Base-by-base conservation (phyloP, 495 filamentous ascomycete species). In the Diplogelasinospora grovesii region DNA sequence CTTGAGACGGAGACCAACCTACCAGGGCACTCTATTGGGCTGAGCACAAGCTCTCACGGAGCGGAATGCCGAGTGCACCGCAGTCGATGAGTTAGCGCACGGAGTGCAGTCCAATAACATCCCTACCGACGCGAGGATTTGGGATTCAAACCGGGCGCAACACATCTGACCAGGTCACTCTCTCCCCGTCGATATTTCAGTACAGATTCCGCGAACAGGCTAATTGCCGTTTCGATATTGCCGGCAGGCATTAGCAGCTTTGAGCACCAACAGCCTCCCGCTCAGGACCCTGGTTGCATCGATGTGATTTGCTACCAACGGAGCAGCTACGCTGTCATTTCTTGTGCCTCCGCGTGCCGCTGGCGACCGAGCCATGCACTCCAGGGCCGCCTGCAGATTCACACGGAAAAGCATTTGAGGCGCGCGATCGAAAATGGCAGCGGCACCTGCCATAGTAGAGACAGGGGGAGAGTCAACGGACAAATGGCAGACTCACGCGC, bases 221-320 rank as follows among this genome's bases (percentile, higher is more conserved):
- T 58, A 58, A 55, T 55, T 58, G 48, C 39, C 43, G 36, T 41
- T 28, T 45, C 25, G 41, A 46, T 48, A 53, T 48, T 53, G 47
- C 50, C 44, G 36, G 19, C 24, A 25, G 23, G 27, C 22, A 37
- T 13, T 18, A 39, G 37, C 41, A 26, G 36, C 21, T 22, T n/a
- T 27, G 29, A 34, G 28, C 13, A 23, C 19, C 33, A 31, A 44
- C 33, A 37, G 8, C 30, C 30, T 16, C 16, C 30, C 30, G 25
- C 9, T 16, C n/a, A 14, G n/a, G n/a, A 11, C 8, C 13, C 13
- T 8, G n/a, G 8, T 33, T 14, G 30, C 8, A 8, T 8, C 3
- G 3, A 40, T 16, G 30, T 31, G 45, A 43, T 35, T 48, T 37
- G 22, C 32, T 31, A 48, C 34, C 22, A 46, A 18, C 28, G 16